Base-by-base conservation (phyloP, 176 grass and related monocot species). In the Phragmites australis region DNA sequence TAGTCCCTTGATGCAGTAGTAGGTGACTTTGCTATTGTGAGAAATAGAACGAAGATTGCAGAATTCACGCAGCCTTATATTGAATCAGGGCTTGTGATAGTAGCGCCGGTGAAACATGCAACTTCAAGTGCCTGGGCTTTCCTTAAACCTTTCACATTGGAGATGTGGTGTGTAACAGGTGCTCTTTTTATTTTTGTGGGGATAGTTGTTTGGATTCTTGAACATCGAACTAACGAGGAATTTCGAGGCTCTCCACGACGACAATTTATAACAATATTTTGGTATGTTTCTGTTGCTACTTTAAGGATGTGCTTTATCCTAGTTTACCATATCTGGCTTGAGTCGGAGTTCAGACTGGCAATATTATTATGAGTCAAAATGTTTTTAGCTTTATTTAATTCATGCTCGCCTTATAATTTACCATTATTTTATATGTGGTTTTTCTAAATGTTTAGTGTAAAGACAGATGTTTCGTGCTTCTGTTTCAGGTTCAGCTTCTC, bases 401-500 rank as follows among this genome's bases (percentile, higher is more conserved):
- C 42, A 69, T 72, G 3, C 1, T 52, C 29, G 49, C 3, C 30
- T 66, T 66, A 31, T 79, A 30, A 70, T 55, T 75, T 3, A 81
- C 14, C 45, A 60, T 53, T 56, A 51, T 49, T 65, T 34, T 83
- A 8, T 74, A 67, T 54, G 18, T 74, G 8, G 1, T 54, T 68
- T 57, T 11, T 70, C 6, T 72, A 16, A 65, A 78, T 81, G 60
- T 60, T 71, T 72, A 46, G 63, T 85, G n/a, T 32, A 50, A 85
- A 56, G 70, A 77, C 10, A 67, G 14, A 46, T 80, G 27, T 25
- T 81, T 23, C 22, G 51, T 87, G 42, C 30, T 79, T 86, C 48
- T 62, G 26, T 53, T 85, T 80, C 87, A 93, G 94, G 94, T 97
- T 97, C 76, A 97, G 85, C 80, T 92, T 97, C 92, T 97, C 95